Evolutionary conservation across 345 rosid genomes (phyloP).

Genomic region (Murraya paniculata): DNA sequence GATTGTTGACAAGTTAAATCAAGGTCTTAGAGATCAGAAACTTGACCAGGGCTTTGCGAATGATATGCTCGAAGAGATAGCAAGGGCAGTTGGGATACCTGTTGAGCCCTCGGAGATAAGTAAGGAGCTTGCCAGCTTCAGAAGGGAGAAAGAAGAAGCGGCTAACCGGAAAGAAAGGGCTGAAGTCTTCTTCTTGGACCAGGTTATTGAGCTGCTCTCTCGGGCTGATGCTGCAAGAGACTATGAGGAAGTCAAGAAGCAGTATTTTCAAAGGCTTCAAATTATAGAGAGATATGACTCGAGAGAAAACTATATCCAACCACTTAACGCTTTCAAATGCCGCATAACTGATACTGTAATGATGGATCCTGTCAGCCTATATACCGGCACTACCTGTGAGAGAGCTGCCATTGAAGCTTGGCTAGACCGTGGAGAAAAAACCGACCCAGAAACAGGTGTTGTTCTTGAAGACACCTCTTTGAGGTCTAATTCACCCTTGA

Average conservation of each 20-base stretch:
- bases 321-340: constrained; percentile 53
- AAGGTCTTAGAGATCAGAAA: constrained; percentile 58
- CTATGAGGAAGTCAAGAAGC: constrained; percentile 45
- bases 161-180: constrained; percentile 57
- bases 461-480: constrained; percentile 51
- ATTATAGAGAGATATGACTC: constrained; percentile 45
- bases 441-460: constrained; percentile 59
- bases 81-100: constrained; percentile 63
- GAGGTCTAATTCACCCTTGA: constrained; percentile 56
- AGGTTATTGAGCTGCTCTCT: constrained; percentile 71
- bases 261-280: constrained; percentile 47
- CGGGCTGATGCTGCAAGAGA: constrained; percentile 72
- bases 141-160: constrained; percentile 65
- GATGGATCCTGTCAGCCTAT: constrained; percentile 73
- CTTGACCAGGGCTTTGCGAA: constrained; percentile 63
- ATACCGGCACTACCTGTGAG: constrained; percentile 74
- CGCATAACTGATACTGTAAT: constrained; percentile 41
- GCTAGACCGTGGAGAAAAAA: constrained; percentile 42
- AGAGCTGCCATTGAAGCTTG: constrained; percentile 56
- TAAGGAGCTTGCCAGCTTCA: constrained; percentile 61
- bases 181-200: constrained; percentile 61
- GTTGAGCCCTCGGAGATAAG: constrained; percentile 67
- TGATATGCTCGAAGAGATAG: constrained; percentile 62
- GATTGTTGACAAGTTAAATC: constrained; percentile 53
- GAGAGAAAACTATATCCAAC: constrained; percentile 45